Evolutionary conservation across 78 protist species (phyloP), one percentile per base, ranked within the genome.

Genomic region (Dictyostelium discoideum): DNA sequence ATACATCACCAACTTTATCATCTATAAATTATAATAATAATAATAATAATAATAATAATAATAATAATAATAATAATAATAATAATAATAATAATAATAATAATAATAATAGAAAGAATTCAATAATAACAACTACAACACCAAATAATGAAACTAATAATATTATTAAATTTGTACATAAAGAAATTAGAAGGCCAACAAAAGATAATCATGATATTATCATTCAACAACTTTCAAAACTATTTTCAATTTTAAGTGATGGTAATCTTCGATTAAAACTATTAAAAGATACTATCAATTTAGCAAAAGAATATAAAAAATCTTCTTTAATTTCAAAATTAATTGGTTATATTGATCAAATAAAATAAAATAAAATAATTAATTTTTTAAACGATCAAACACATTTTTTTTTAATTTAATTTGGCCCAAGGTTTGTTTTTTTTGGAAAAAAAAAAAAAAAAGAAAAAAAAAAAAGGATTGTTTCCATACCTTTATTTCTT

Each of bases 161-260:
- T 40, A 83, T 83, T 83, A 83, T 48, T 57, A 83, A 83, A 60
- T 83, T 83, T 83, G 76, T 83, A 83, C 37, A 60, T 60, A 83
- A 39, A 83, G 87, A 83, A 83, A 83, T 83, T 60, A 48, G 87
- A 83, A 83, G 39, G 20, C 77, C 87, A 83, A 83, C 76, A 3
- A 83, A 83, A 83, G 76, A 48, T 18, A 83, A 83, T 37, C 22
- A 83, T 57, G 87, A 83, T 32, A 40, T 83, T 24, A 83, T 83
- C 3, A 60, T 83, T 18, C 18, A 29, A 5, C 72, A 57, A 32
- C 37, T 83, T 11, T 37, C 60, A n/a, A n/a, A 83, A 60, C 48
- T 57, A 37, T 54, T 54, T 54, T 54, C 65, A 16, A 54, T 54
- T 54, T 32, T 22, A 26, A 6, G 14, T 7, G 87, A 83, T 14